Conservation (phyloP, 1,284 basidiomycete genomes). For the Calocybe gambosa region DNA sequence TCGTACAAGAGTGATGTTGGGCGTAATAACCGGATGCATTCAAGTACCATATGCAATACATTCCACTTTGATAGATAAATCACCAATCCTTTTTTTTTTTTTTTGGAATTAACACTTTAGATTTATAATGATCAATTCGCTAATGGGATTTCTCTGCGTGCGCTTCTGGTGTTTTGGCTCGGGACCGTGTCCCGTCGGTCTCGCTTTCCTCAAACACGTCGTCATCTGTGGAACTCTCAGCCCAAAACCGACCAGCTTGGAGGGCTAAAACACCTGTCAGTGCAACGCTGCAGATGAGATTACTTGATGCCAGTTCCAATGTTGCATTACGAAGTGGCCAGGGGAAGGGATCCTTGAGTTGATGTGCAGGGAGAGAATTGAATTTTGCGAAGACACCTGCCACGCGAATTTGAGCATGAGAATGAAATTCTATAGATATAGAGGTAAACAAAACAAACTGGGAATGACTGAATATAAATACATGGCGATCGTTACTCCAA, state of each 20-base stretch:
- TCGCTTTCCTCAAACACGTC: slow-evolving; percentile 31
- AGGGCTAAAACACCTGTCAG: slow-evolving; percentile 74
- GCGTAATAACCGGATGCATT: slow-evolving; percentile 8
- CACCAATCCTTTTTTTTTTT: slow-evolving; percentile 4
- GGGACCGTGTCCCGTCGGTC: slow-evolving; percentile 26
- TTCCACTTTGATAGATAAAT: slow-evolving; percentile 11
- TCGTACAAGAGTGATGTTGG: slow-evolving; percentile 61
- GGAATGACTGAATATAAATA: slow-evolving; percentile 70
- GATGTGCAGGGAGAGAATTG: slow-evolving; percentile 42
- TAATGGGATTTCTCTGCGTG: slow-evolving; percentile 11
- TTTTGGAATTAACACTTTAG: background rate
- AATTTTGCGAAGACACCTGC: slow-evolving; percentile 55
- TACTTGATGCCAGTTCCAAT: slow-evolving; percentile 71
- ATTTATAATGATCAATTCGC: slow-evolving; percentile 13
- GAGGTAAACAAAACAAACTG: slow-evolving; percentile 43
- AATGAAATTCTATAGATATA: slow-evolving; percentile 1
- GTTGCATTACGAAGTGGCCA: slow-evolving; percentile 49
- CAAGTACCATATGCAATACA: slow-evolving; percentile 22
- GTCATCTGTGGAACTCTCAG: slow-evolving; percentile 52
- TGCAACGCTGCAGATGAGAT: slow-evolving; percentile 77
- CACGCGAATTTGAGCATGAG: slow-evolving; percentile 6
- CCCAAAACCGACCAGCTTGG: slow-evolving; percentile 78
- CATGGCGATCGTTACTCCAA: slow-evolving; percentile 58
- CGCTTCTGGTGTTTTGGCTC: slow-evolving; percentile 30
- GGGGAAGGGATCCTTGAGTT: slow-evolving; percentile 46